Evolutionary conservation across 208 protist genomes (phyloP).

Genomic region (Acanthamoeba culbertsoni): DNA sequence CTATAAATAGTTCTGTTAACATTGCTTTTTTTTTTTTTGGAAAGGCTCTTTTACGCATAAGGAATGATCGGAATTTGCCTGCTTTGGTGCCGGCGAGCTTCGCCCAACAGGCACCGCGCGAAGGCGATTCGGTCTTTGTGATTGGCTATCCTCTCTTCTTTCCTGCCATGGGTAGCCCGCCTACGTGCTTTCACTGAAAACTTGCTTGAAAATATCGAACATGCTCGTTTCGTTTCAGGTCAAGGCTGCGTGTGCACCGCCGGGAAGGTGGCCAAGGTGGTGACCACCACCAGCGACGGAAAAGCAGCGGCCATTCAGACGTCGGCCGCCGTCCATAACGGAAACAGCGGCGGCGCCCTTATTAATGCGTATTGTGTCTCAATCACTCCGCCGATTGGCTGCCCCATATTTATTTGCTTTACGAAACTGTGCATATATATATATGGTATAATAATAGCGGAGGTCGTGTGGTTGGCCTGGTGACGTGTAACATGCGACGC

Average conservation of each 20-base stretch:
- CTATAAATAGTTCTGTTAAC: background rate
- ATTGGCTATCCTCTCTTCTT: slow-evolving; percentile 31
- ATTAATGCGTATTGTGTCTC: background rate
- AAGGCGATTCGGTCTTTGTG: background rate
- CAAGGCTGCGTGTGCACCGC: background rate
- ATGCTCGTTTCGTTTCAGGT: background rate
- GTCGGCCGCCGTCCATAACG: background rate
- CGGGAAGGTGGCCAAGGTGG: slow-evolving; percentile 6
- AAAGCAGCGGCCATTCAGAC: background rate
- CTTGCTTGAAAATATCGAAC: background rate
- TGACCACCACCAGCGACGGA: background rate
- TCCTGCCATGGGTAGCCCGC: background rate
- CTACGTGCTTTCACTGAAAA: background rate
- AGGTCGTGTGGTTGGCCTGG: background rate
- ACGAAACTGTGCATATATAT: background rate
- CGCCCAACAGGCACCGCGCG: background rate
- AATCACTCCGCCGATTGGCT: background rate
- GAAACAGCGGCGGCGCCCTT: background rate
- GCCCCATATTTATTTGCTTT: background rate
- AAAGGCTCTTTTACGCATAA: background rate
- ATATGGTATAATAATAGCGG: background rate
- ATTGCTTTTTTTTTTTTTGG: no score
- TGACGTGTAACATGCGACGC: slow-evolving; percentile 41
- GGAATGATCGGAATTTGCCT: background rate
- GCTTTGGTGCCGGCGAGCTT: background rate